Evolutionary conservation across 371 early-diverging fungal species (phyloP), one percentile per base, ranked within the genome.

Genomic region (Blastocladiella emersonii): DNA sequence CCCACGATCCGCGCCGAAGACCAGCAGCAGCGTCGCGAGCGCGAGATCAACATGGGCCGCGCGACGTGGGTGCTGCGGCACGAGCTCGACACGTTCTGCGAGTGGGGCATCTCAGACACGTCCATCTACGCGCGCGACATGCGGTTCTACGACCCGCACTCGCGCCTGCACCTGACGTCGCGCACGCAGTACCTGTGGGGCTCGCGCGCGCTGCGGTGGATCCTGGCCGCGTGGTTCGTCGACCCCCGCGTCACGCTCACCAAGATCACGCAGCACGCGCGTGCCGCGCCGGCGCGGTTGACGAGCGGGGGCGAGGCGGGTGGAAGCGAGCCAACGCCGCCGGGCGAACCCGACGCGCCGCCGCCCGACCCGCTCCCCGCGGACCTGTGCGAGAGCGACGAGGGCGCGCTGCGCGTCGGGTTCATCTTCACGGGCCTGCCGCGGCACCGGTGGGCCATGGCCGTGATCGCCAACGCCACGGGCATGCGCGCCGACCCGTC

Each of bases 91-190:
- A 12, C 27, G 15, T 51, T 30, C 32, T 51, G 53, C 17, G 53
- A 25, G 30, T 51, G 30, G 53, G 51, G 32, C 25, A 10, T 51
- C 27, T 13, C 27, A 7, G 32, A 25, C 53, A 30, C 27, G 21
- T 8, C 27, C 30, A 51, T 51, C 19, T 51, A 51, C 32, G 27
- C 53, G 15, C 30, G 13, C 34, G 27, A 27, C 30, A 51, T 51
- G 53, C 53, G 53, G 6, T 51, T 51, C 53, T 51, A 51, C 53
- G 53, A 51, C 30, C 53, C 53, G 30, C 27, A 25, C 53, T 15
- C 53, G 32, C 30, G 53, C 53, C 27, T 30, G 53, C 53, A 51
- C 32, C 15, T 51, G 30, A 10, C 30, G 30, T 27, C 30, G 6
- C 32, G 27, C 13, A 13, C 30, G 4, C 53, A 51, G 17, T 51